Conservation (phyloP, 139 green algal genomes). For the Gonium pectorale region DNA sequence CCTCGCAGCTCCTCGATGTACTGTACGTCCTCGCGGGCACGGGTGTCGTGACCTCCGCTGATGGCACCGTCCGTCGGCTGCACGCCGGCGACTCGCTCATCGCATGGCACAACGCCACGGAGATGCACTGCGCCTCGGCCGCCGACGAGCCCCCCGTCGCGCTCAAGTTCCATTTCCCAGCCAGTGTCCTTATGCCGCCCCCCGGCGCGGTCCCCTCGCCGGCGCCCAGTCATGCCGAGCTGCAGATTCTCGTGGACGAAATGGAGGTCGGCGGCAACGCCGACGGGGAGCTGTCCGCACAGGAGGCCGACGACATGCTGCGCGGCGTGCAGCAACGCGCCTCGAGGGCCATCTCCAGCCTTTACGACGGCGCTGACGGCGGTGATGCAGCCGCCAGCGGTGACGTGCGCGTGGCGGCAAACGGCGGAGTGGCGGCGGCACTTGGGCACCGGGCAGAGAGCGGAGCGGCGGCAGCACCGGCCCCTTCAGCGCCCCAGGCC, state of each 20-base stretch:
- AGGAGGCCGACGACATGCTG: conserved; percentile 12
- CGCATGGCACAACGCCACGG: conserved; percentile 41
- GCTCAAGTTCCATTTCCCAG: conserved; percentile 52
- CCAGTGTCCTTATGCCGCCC: conserved; percentile 17
- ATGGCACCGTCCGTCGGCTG: background rate
- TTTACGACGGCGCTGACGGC: too few species aligned
- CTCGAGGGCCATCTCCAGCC: background rate
- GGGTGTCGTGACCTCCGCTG: background rate
- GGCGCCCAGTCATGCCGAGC: background rate
- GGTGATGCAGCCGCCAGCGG: too few species aligned
- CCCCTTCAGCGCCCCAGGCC: too few species aligned
- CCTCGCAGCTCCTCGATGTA: conserved; percentile 35
- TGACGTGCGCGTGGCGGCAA: too few species aligned
- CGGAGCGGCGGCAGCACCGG: too few species aligned
- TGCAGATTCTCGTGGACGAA: conserved; percentile 13
- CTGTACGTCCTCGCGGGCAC: conserved; percentile 40
- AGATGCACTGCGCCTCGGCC: background rate
- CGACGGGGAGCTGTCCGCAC: conserved; percentile 13
- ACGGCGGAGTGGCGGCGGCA: too few species aligned
- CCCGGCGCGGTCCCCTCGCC: background rate
- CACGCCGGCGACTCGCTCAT: conserved; percentile 43
- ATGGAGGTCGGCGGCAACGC: background rate
- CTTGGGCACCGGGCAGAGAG: too few species aligned
- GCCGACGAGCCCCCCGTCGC: conserved; percentile 1
- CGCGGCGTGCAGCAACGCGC: conserved; percentile 4